Base-by-base conservation (phyloP, 1,284 basidiomycete genomes). In the Fistulina hepatica region DNA sequence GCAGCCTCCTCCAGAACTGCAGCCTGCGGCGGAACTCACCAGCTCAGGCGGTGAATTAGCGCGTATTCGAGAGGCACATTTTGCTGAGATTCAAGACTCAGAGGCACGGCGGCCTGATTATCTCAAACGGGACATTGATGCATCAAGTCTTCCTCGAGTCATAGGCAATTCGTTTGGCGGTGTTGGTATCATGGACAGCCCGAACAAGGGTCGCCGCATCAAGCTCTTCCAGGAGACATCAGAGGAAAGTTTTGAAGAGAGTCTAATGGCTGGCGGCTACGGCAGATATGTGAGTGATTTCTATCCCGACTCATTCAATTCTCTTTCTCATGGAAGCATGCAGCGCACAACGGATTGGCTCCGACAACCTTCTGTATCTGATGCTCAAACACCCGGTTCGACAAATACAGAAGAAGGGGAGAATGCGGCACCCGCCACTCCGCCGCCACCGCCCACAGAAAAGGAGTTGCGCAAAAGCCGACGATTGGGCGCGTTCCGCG, bases 161-260 rank as follows among this genome's bases (percentile, higher is more conserved):
- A n/a, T n/a, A n/a, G 60, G 64, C 9, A 52, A 53, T 41, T 26
- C 28, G 35, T 40, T 28, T 44, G 44, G 50, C 60, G 39, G 60
- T 17, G 57, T 81, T 19, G 78, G 77, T 10, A 72, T 83, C 24
- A 67, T 64, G 44, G 72, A 76, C 44, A 81, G 72, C 48, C 80
- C 81, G 0, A 54, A 64, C 36, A 81, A 77, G 56, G 82, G 81
- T 1, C 62, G 81, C 36, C 63, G 80, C 37, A 57, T 84, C 25
- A 75, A 73, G 46, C 53, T 85, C 22, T 83, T 85, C 54, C 81
- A 81, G 53, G 77, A 81, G 56, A 83, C 81, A 0, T 80, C 77
- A 6, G 81, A 81, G 38, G 81, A 83, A 57, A 82, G 79, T 51
- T 84, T 85, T 47, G 81, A 83, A 51, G 78, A 83, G 56, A 79